Evolutionary conservation across 371 early-diverging fungal genomes (phyloP), one percentile per base, ranked within the genome.

Genomic region (Mucor plumbeus): DNA sequence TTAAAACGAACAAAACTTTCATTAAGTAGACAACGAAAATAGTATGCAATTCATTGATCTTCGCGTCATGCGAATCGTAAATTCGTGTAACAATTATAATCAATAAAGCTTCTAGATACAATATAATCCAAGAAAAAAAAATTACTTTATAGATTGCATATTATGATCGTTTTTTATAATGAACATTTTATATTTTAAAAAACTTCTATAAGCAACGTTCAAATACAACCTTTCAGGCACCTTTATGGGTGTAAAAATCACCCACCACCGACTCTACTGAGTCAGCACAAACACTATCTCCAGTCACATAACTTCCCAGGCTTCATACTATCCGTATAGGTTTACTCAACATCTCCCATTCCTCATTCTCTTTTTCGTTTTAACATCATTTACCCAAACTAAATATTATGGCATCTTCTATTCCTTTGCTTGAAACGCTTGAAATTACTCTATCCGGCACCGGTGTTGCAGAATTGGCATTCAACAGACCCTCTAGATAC

Each of bases 401-500:
- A 44, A n/a, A 50, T 35, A 64, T 33, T 33, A 71, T 71, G 67
- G 64, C 64, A 31, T 53, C 63, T 7, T 40, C 73, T 41, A 69
- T 81, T 43, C 83, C 88, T 55, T 70, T 76, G 64, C 80, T 88
- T 47, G 76, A 87, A 70, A 79, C 82, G 6, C 73, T 88, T 59
- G 77, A 78, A 38, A 80, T 88, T 47, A 82, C 76, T 33, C 61
- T 88, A 13, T 78, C 78, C 39, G 61, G 77, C 5, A 77, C 81
- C 8, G 89, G 91, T 47, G 89, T 90, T 8, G 82, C 82, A 35
- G 85, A 90, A 39, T 79, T 91, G 63, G 79, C 87, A 3, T 89
- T 90, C 67, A 92, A 91, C 75, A 84, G 88, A 21, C 91, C 92
- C 21, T 70, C 80, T 50, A 75, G 75, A 14, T 86, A 82, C 71